Conservation (phyloP, 1,139 yeast genomes). For the Suhomyces kunorum region DNA sequence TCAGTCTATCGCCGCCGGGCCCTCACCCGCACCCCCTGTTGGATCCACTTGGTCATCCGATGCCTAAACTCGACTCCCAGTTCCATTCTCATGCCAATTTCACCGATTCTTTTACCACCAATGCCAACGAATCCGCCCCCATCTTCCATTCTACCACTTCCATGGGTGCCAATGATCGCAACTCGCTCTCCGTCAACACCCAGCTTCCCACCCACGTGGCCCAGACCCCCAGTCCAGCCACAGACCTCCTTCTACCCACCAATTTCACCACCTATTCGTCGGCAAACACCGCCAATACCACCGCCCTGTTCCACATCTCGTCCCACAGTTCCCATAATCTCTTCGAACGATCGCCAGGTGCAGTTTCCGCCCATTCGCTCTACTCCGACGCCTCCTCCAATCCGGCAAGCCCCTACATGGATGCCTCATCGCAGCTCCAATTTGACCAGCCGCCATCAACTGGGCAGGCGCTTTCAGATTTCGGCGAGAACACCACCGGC, state of each 20-base stretch:
- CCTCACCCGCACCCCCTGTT: background rate
- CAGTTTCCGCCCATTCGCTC: slow-evolving; percentile 26
- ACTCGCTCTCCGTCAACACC: slow-evolving; percentile 4
- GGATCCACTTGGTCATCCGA: slow-evolving; percentile 5
- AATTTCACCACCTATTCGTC: slow-evolving; percentile 9
- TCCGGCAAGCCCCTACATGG: slow-evolving; percentile 43
- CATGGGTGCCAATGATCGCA: slow-evolving; percentile 2
- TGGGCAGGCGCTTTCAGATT: slow-evolving; percentile 8
- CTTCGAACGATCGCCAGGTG: slow-evolving; percentile 17
- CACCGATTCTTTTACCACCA: background rate
- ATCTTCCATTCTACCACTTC: background rate
- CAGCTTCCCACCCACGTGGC: background rate
- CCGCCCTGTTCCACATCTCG: slow-evolving; percentile 5
- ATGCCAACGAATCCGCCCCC: background rate
- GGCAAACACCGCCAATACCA: slow-evolving; percentile 4
- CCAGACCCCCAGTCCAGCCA: slow-evolving; percentile 12
- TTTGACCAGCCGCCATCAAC: slow-evolving; percentile 13
- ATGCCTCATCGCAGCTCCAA: slow-evolving; percentile 41
- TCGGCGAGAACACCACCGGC: slow-evolving; percentile 1
- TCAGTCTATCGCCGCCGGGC: slow-evolving; percentile 16
- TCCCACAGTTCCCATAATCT: slow-evolving; percentile 10
- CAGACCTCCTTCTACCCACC: slow-evolving; percentile 15
- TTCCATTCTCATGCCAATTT: background rate
- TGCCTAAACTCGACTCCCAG: slow-evolving; percentile 1
- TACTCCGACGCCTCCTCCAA: slow-evolving; percentile 42